A percentile compares a stretch with the other conserved stretches of the same genome.
These are phyloP conservation scores for Phialocephala sp. DNA, from an alignment of 2,329 filamentous ascomycete species.

Conservation along the genomic window DNA sequence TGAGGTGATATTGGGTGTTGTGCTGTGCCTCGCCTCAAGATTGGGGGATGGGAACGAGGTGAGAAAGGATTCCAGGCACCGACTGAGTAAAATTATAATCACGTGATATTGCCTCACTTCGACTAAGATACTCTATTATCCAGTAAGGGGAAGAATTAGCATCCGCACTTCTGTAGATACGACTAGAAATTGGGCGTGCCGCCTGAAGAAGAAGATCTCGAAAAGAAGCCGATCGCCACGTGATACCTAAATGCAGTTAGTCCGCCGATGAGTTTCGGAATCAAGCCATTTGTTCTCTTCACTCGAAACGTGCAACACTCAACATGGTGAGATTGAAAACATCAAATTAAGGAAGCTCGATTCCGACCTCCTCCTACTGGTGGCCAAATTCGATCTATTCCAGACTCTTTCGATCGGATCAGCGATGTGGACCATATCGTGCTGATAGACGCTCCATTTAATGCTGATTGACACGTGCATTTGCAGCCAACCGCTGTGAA, in stretches of 20 bases:
- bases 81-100: neutral
- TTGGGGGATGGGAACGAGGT: no score
- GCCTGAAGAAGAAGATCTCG: no score
- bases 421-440: conserved; percentile 7
- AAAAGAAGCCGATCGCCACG: neutral
- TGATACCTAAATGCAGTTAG: neutral
- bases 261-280: neutral
- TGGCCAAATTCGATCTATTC: conserved; percentile 14
- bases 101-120: neutral
- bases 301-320: neutral
- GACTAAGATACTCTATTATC: no score
- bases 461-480: neutral
- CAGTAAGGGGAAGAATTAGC: no score
- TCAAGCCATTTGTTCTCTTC: neutral
- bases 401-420: conserved; percentile 10
- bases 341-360: neutral
- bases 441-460: neutral
- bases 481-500: conserved; percentile 3
- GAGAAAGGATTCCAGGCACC: no score
- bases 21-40: no score
- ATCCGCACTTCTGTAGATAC: no score
- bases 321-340: neutral
- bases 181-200: no score
- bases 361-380: neutral
- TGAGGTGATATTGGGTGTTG: no score